A percentile compares a stretch with the other conserved stretches of the same genome.
Conservation (phyloP, 768 basidiomycete genomes). For the Naematelia aurantialba region DNA sequence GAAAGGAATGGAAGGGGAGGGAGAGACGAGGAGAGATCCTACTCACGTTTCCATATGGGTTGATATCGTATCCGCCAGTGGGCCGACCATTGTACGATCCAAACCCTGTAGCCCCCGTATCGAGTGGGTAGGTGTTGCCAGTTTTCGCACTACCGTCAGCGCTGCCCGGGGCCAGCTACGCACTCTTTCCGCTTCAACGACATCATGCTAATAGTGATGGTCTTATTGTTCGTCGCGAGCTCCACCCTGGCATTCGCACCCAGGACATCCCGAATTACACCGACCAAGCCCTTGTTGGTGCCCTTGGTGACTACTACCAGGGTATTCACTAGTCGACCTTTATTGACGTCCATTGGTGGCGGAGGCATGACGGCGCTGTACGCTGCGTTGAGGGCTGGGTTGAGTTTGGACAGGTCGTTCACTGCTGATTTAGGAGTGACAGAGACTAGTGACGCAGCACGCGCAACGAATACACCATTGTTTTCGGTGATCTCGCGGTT, state of each 20-base stretch:
- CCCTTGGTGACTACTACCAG: constrained; percentile 79
- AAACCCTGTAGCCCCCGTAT: constrained; percentile 17
- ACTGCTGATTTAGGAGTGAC: constrained; percentile 74
- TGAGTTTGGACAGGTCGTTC: constrained; percentile 85
- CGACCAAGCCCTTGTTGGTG: constrained; percentile 81
- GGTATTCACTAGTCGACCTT: constrained; percentile 68
- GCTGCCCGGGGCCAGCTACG: constrained; percentile 46
- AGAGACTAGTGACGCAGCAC: constrained; percentile 74
- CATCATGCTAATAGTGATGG: constrained; percentile 78
- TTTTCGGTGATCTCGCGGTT: constrained; percentile 87
- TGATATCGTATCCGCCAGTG: constrained; percentile 38
- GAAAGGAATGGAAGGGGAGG: too few relatives aligned
- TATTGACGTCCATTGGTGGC: constrained; percentile 27
- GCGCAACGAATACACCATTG: constrained; percentile 89
- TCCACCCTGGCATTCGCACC: constrained; percentile 83
- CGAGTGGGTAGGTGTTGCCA: constrained; percentile 39
- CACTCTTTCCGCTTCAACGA: constrained; percentile 71
- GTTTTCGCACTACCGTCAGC: constrained; percentile 29
- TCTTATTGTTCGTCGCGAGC: constrained; percentile 79
- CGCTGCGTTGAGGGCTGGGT: constrained; percentile 61
- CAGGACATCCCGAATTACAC: constrained; percentile 91
- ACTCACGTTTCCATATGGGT: constrained; percentile 32
- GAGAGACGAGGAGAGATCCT: too few relatives aligned
- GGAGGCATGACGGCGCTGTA: constrained; percentile 42
- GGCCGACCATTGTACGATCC: constrained; percentile 8